phyloP scores from a whole-genome alignment of 208 protist species.

The Lotmaria passim region DNA sequence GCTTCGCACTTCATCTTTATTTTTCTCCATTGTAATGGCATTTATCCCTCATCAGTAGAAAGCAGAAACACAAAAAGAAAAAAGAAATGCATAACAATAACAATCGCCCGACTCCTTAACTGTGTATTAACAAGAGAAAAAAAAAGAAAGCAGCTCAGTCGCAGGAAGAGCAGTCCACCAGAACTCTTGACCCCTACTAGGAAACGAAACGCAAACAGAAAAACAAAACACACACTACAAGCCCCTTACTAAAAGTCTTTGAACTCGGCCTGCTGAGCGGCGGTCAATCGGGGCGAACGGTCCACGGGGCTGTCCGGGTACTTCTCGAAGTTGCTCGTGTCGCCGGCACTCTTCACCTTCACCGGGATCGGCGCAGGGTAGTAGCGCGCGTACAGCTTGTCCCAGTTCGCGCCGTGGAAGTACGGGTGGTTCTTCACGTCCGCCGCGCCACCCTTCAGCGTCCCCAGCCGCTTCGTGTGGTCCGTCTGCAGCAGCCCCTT shows the following conservation, averaged over 20 bases:
- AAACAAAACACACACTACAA: too few species aligned
- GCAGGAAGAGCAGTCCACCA: too few species aligned
- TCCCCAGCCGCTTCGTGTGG: slow-evolving; percentile 90
- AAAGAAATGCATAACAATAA: not conserved
- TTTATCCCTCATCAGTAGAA: not conserved
- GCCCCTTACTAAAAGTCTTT: slow-evolving; percentile 73
- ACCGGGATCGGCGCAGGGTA: slow-evolving; percentile 86
- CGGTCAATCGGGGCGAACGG: slow-evolving; percentile 52
- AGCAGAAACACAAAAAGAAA: slow-evolving; percentile 1
- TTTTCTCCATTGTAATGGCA: too few species aligned
- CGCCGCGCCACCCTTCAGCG: slow-evolving; percentile 82
- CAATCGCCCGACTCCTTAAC: too few species aligned
- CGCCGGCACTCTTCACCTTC: slow-evolving; percentile 74
- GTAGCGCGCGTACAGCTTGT: slow-evolving; percentile 79
- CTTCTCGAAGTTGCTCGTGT: slow-evolving; percentile 91
- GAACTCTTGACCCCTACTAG: too few species aligned
- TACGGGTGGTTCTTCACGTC: slow-evolving; percentile 97
- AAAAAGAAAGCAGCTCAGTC: too few species aligned
- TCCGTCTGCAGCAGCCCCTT: slow-evolving; percentile 88
- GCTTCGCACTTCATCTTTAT: too few species aligned
- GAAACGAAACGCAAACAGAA: too few species aligned
- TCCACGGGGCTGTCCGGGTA: slow-evolving; percentile 86
- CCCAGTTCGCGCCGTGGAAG: slow-evolving; percentile 95
- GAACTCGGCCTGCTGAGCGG: slow-evolving; percentile 88
- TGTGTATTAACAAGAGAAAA: too few species aligned